These are phyloP conservation scores for Lophium mytilinum DNA, from an alignment of 495 filamentous ascomycete species.

Conservation along the genomic window DNA sequence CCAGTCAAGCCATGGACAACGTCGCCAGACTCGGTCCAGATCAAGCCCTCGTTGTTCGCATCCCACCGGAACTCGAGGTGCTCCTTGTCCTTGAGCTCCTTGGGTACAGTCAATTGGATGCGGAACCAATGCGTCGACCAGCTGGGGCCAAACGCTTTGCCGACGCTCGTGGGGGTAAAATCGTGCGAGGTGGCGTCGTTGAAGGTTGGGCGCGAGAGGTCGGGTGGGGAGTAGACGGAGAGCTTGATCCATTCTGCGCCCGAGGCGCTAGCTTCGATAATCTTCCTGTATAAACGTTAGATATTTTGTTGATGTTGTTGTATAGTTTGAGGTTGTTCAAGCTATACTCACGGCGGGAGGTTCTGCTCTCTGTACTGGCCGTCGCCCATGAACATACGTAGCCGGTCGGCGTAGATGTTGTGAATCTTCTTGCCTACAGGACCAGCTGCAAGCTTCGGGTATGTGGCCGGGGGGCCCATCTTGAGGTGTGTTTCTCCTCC, in stretches of 20 bases:
- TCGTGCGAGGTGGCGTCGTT: slow-evolving; percentile 74
- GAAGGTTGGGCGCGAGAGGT: slow-evolving; percentile 76
- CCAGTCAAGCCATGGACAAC: slow-evolving; percentile 90
- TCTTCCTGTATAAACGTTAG: slow-evolving; percentile 45
- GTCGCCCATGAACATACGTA: slow-evolving; percentile 65
- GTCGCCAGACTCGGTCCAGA: slow-evolving; percentile 82
- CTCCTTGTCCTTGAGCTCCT: slow-evolving; percentile 59
- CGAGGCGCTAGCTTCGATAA: slow-evolving; percentile 63
- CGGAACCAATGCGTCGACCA: slow-evolving; percentile 99
- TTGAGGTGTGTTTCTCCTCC: slow-evolving; percentile 35
- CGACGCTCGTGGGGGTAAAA: slow-evolving; percentile 67
- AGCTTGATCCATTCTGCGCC: slow-evolving; percentile 74
- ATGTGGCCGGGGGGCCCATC: slow-evolving; percentile 29
- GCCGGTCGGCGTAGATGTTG: slow-evolving; percentile 77
- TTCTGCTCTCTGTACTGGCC: slow-evolving; percentile 79
- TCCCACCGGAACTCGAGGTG: slow-evolving; percentile 94
- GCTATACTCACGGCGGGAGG: slow-evolving; percentile 50
- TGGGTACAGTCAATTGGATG: slow-evolving; percentile 66
- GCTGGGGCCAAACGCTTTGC: slow-evolving; percentile 78
- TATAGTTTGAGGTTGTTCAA: no score
- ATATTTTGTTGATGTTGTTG: no score
- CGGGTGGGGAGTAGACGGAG: slow-evolving; percentile 75
- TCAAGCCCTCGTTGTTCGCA: slow-evolving; percentile 78
- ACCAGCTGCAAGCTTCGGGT: slow-evolving; percentile 50
- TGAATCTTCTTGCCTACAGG: slow-evolving; percentile 79